phyloP scores from a whole-genome alignment of 179 eudicot species.

The Beta macrorhiza region DNA sequence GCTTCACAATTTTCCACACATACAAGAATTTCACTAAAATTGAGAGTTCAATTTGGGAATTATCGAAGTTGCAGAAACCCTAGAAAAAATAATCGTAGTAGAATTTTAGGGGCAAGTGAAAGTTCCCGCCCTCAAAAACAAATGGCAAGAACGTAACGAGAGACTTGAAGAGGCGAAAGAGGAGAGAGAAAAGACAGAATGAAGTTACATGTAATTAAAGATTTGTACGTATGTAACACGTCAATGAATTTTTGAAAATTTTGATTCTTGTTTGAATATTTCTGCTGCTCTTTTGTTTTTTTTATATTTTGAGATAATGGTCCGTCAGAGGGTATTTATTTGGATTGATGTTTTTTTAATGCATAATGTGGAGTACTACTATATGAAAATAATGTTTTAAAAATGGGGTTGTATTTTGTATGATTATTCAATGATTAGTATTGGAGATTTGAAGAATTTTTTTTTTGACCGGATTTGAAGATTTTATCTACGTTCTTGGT shows the following conservation, averaged over 20 bases:
- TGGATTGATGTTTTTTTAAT: too few relatives aligned
- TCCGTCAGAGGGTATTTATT: too few relatives aligned
- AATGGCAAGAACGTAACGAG: too few relatives aligned
- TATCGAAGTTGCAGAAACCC: constrained; percentile 16
- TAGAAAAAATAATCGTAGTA: not conserved
- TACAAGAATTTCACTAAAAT: not conserved
- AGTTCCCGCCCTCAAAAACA: constrained; percentile 18
- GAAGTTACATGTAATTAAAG: not conserved
- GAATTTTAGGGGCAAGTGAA: not conserved
- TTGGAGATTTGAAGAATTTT: too few relatives aligned
- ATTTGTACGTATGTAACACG: constrained; percentile 24
- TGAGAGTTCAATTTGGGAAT: not conserved
- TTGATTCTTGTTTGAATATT: constrained; percentile 12
- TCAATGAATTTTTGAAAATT: not conserved
- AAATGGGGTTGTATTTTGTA: too few relatives aligned
- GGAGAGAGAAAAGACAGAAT: not conserved
- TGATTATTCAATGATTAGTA: too few relatives aligned
- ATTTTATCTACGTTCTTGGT: not conserved
- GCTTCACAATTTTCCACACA: not conserved
- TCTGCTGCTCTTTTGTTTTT: constrained; percentile 13
- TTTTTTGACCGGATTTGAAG: too few relatives aligned
- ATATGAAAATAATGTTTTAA: too few relatives aligned
- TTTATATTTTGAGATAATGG: not conserved
- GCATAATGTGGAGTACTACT: too few relatives aligned
- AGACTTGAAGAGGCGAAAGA: not conserved